A percentile compares a stretch with the other conserved stretches of the same genome.
Evolutionary conservation across 2,329 filamentous ascomycete species (phyloP).

Genomic region (Escovopsis weberi): DNA sequence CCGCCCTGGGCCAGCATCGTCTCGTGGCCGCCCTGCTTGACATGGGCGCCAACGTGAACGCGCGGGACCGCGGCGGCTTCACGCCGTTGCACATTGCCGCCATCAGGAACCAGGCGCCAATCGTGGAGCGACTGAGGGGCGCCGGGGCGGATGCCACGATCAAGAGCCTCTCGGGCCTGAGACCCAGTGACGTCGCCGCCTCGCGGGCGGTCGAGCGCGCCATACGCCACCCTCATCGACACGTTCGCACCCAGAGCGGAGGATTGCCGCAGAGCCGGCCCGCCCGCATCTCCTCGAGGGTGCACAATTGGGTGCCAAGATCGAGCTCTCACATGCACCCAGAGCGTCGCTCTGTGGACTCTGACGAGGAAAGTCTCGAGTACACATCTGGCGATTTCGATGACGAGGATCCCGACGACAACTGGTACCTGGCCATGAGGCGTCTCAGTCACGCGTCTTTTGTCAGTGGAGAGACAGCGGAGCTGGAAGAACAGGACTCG

Average conservation of each 20-base stretch:
- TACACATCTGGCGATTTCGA: constrained; percentile 31
- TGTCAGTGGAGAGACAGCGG: too few species aligned
- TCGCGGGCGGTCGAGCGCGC: constrained; percentile 49
- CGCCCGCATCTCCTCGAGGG: constrained; percentile 52
- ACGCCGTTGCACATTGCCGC: constrained; percentile 72
- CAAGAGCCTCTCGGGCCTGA: constrained; percentile 55
- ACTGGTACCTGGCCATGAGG: constrained; percentile 22
- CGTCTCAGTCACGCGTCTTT: constrained; percentile 13
- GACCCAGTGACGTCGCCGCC: constrained; percentile 55
- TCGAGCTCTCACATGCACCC: constrained; percentile 19
- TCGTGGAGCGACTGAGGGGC: constrained; percentile 60
- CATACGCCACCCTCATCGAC: constrained; percentile 45
- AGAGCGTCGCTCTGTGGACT: constrained; percentile 25
- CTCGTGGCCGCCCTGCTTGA: constrained; percentile 65
- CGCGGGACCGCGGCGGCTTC: constrained; percentile 64
- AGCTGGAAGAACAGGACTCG: too few species aligned
- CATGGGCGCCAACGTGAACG: constrained; percentile 62
- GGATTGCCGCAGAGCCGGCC: constrained; percentile 43
- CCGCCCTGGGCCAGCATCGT: constrained; percentile 57
- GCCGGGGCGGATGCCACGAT: constrained; percentile 58
- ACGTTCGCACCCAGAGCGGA: constrained; percentile 53
- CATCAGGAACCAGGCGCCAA: constrained; percentile 59
- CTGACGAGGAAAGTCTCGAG: constrained; percentile 28
- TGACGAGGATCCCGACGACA: constrained; percentile 25
- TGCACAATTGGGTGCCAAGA: constrained; percentile 50